These are phyloP conservation scores for Dacryopinax spathularia DNA, from an alignment of 768 basidiomycete genomes.

Conservation along the genomic window DNA sequence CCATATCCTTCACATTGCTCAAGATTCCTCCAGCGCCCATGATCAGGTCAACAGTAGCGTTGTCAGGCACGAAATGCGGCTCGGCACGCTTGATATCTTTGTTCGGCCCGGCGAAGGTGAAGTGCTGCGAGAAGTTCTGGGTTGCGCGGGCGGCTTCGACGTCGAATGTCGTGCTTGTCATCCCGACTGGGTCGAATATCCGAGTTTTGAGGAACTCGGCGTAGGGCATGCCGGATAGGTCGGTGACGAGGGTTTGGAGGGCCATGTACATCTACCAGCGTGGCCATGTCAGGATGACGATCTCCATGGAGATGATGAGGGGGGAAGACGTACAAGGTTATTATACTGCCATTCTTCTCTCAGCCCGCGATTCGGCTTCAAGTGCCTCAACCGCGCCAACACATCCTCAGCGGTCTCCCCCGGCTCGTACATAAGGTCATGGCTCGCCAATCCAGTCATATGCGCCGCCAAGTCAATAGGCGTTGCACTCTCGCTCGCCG, in stretches of 20 bases:
- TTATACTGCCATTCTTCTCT: slow-evolving; percentile 29
- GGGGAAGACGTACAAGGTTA: slow-evolving; percentile 22
- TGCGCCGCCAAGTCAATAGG: slow-evolving; percentile 30
- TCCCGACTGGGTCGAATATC: slow-evolving; percentile 29
- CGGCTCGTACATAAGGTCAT: slow-evolving; percentile 24
- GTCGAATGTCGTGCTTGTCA: slow-evolving; percentile 31
- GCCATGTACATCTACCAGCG: slow-evolving; percentile 29
- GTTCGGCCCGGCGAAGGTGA: slow-evolving; percentile 22
- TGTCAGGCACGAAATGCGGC: slow-evolving; percentile 6
- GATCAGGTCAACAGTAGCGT: slow-evolving; percentile 16
- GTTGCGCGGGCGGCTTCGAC: slow-evolving; percentile 21
- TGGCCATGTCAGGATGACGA: not conserved
- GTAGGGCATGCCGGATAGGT: slow-evolving; percentile 25
- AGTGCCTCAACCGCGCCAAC: slow-evolving; percentile 19
- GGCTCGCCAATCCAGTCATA: slow-evolving; percentile 26
- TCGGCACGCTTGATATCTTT: slow-evolving; percentile 23
- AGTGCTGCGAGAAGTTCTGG: slow-evolving; percentile 26
- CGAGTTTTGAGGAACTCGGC: slow-evolving; percentile 30
- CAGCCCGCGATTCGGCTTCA: slow-evolving; percentile 25
- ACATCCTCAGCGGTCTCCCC: slow-evolving; percentile 19
- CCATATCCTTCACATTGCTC: slow-evolving; percentile 32
- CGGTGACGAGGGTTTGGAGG: slow-evolving; percentile 24
- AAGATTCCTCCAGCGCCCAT: slow-evolving; percentile 34
- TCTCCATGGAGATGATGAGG: not conserved
- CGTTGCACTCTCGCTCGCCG: slow-evolving; percentile 26